Conservation (phyloP, 345 rosid species). For the Orychophragmus violaceus region DNA sequence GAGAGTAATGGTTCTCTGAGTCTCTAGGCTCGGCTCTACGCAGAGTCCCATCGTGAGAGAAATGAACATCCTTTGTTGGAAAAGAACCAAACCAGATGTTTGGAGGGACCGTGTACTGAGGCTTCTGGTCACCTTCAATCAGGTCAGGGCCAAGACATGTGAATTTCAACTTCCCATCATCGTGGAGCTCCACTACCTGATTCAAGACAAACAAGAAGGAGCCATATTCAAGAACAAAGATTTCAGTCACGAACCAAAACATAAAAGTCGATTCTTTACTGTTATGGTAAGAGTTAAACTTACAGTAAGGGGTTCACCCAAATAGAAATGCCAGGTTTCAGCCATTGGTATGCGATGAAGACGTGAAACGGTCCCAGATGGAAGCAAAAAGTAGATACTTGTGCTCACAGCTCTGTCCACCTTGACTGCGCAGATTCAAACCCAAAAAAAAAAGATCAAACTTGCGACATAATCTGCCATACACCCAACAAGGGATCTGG, state of each 20-base stretch:
- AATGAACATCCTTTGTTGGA: slow-evolving; percentile 53
- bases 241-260: no score
- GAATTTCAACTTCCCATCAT: slow-evolving; percentile 58
- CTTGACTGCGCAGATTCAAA: slow-evolving; percentile 46
- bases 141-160: slow-evolving; percentile 74
- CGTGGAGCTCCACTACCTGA: slow-evolving; percentile 69
- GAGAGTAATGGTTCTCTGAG: slow-evolving; percentile 58
- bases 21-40: slow-evolving; percentile 50
- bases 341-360: slow-evolving; percentile 79
- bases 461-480: neutral
- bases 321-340: slow-evolving; percentile 79
- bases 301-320: slow-evolving; percentile 78
- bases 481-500: neutral
- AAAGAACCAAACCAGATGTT: slow-evolving; percentile 87
- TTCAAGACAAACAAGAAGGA: no score
- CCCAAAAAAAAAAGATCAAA: neutral
- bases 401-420: slow-evolving; percentile 70
- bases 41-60: slow-evolving; percentile 44
- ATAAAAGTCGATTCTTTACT: no score
- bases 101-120: slow-evolving; percentile 78
- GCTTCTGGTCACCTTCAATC: slow-evolving; percentile 42
- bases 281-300: no score
- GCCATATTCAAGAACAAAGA: no score
- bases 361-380: slow-evolving; percentile 61
- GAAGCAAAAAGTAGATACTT: slow-evolving; percentile 67